These are phyloP conservation scores for Moringa oleifera DNA, from an alignment of 345 rosid species.

Conservation along the genomic window DNA sequence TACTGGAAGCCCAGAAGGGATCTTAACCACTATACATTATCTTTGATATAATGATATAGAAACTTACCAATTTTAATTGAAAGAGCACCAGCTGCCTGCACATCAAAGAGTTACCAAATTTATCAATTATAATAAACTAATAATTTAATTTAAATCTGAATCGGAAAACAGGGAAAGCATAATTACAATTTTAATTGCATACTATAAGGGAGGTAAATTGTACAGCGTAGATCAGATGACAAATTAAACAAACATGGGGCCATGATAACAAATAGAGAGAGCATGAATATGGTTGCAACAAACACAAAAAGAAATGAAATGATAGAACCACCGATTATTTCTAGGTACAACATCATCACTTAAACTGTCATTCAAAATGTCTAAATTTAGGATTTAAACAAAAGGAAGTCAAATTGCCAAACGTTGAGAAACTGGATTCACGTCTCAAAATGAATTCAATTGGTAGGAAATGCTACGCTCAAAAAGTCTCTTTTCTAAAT, in stretches of 20 bases:
- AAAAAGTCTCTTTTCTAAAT: no score
- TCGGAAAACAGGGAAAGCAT: neutral
- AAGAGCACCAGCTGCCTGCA: slow-evolving; percentile 96
- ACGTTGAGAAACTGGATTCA: no score
- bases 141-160: no score
- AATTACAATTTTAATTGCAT: neutral
- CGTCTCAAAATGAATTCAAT: no score
- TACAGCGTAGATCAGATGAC: neutral
- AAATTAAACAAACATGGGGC: no score
- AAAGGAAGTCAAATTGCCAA: no score
- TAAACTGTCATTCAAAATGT: no score
- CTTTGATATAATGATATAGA: slow-evolving; percentile 11
- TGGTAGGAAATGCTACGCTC: no score
- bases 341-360: neutral
- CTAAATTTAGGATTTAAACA: neutral
- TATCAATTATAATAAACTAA: neutral
- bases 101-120: neutral
- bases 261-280: no score
- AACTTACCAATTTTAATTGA: slow-evolving; percentile 89
- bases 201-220: neutral
- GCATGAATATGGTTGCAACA: no score
- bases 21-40: slow-evolving; percentile 3
- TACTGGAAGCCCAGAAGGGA: neutral
- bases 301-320: no score
- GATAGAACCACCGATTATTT: neutral